Evolutionary conservation across 2,329 filamentous ascomycete species (phyloP).

Genomic region (Chalaropsis thielavioides): DNA sequence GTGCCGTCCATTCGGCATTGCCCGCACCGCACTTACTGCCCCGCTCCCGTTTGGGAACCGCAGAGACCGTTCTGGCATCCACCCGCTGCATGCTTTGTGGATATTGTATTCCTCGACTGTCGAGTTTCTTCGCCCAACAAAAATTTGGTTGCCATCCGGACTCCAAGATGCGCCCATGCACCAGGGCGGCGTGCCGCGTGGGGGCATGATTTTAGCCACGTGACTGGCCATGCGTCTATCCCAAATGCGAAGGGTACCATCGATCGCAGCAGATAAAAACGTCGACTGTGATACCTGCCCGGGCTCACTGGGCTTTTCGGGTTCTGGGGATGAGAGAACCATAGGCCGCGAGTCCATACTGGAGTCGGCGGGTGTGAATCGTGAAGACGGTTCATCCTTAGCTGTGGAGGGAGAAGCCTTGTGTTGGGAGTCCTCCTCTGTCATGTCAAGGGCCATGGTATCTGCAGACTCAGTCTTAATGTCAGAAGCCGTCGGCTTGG

Average conservation of each 20-base stretch:
- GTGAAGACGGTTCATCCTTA: slow-evolving; percentile 4
- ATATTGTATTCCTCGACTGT: slow-evolving; percentile 91
- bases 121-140: slow-evolving; percentile 76
- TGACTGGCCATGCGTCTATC: slow-evolving; percentile 65
- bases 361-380: background rate
- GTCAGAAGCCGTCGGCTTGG: background rate
- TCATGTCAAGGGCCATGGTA: slow-evolving; percentile 3
- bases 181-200: slow-evolving; percentile 74
- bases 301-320: slow-evolving; percentile 34
- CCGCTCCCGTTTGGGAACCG: slow-evolving; percentile 83
- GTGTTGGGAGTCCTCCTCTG: background rate
- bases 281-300: slow-evolving; percentile 56
- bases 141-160: slow-evolving; percentile 88
- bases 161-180: slow-evolving; percentile 97
- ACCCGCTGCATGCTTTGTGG: slow-evolving; percentile 54
- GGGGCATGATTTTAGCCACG: slow-evolving; percentile 62
- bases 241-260: slow-evolving; percentile 87
- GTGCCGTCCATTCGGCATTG: slow-evolving; percentile 88
- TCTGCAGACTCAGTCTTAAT: background rate
- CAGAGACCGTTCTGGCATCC: slow-evolving; percentile 62
- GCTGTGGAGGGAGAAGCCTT: slow-evolving; percentile 13
- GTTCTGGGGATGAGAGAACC: slow-evolving; percentile 19
- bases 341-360: slow-evolving; percentile 8
- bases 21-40: slow-evolving; percentile 69
- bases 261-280: slow-evolving; percentile 77